These are phyloP conservation scores for Dissophora globulifera DNA, from an alignment of 192 early-diverging fungal genomes.

Conservation along the genomic window DNA sequence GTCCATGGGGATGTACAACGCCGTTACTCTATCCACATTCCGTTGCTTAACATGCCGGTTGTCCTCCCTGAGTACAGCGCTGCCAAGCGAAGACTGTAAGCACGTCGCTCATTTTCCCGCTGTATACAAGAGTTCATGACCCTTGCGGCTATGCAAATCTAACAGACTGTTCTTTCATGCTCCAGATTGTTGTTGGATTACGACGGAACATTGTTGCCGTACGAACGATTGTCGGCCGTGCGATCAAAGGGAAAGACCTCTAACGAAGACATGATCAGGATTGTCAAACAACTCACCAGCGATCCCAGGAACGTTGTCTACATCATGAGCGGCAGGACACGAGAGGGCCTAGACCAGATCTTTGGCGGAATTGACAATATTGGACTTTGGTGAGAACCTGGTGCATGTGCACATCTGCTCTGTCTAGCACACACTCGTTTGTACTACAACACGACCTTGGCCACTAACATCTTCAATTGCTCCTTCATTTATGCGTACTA, in stretches of 20 bases:
- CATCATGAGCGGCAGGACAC: constrained; percentile 79
- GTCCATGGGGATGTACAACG: constrained; percentile 60
- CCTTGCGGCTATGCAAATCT: too few species aligned
- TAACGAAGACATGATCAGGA: constrained; percentile 67
- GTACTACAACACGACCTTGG: too few species aligned
- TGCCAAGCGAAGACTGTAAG: constrained; percentile 60
- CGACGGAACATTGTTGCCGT: constrained; percentile 78
- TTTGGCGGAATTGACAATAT: constrained; percentile 72
- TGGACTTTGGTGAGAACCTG: constrained; percentile 66
- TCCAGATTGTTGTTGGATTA: constrained; percentile 66
- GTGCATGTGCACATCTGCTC: too few species aligned
- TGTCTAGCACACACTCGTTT: too few species aligned
- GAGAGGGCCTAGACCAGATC: constrained; percentile 68
- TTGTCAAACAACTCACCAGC: constrained; percentile 60
- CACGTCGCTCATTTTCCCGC: not conserved
- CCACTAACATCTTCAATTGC: not conserved
- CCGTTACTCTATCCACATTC: constrained; percentile 62
- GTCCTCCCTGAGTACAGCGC: constrained; percentile 37
- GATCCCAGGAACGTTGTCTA: constrained; percentile 80
- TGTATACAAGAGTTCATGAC: not conserved
- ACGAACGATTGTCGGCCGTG: constrained; percentile 56
- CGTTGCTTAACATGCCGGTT: constrained; percentile 44
- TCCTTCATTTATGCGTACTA: constrained; percentile 17
- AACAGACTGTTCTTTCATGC: not conserved
- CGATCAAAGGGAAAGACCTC: constrained; percentile 58